Evolutionary conservation across 2,329 filamentous ascomycete species (phyloP), one percentile per base, ranked within the genome.

Genomic region (Cercospora sp.): DNA sequence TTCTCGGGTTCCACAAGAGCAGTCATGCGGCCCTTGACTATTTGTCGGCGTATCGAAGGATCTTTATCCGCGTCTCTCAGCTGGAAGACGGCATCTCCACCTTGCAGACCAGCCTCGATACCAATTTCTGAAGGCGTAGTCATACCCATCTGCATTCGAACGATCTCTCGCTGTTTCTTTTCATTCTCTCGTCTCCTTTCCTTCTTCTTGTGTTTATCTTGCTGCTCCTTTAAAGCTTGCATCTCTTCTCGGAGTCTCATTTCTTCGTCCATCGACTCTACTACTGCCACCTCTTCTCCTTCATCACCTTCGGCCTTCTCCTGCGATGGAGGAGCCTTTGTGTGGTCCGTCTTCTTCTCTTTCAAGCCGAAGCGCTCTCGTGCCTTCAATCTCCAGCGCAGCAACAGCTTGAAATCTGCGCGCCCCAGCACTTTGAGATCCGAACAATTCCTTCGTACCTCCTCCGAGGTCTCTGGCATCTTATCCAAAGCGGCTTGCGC

Each of bases 141-240:
- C 95, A 99, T 99, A 81, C 97, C 90, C 83, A 99, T 89, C 80
- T 99, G 95, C 90, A 99, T 91, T 36, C 95, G 89, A n/a, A 96
- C 86, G 68, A 98, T 93, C 72, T 98, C 95, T 74, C 92, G 95
- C 74, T 95, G 92, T 80, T 96, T 98, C 79, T 89, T 89, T 80
- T 99, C 95, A 72, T 99, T 99, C 68, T 96, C 93, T 74, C 87
- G 91, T 72, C 94, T 87, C 73, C 90, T 88, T 75, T 96, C 91
- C 74, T 93, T 90, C 82, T 93, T 96, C 80, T 89, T 94, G 74
- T 89, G 89, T 23, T 90, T 80, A 53, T 82, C 87, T 71, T 95
- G 91, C 75, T 89, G 90, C 28, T 98, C 93, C 72, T 91, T 91
- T 75, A 98, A 84, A 3, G 86, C 86, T 74, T 96, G 90, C 31